phyloP scores from a whole-genome alignment of 495 filamentous ascomycete genomes.

The Filosporella fistucella region DNA sequence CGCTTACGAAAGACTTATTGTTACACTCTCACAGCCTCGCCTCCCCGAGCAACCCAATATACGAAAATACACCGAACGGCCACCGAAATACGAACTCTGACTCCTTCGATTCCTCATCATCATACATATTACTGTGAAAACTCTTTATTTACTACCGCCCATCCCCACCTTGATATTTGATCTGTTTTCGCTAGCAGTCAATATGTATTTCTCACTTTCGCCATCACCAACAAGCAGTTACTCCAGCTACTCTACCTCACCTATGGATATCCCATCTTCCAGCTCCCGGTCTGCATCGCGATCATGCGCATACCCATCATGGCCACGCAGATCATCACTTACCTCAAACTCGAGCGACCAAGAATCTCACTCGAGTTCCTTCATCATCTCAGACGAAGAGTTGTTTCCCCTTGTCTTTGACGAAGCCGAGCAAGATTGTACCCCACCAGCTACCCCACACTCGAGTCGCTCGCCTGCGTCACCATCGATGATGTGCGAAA shows the following conservation, averaged over 20 bases:
- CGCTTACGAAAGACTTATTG: not conserved
- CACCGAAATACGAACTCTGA: too few species aligned
- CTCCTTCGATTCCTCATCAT: too few species aligned
- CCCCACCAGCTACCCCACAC: slow-evolving; percentile 17
- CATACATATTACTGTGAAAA: too few species aligned
- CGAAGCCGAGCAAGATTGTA: slow-evolving; percentile 19
- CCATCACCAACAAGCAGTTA: slow-evolving; percentile 19
- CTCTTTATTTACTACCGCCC: too few species aligned
- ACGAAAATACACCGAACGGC: too few species aligned
- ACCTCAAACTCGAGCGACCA: slow-evolving; percentile 32
- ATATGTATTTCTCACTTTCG: slow-evolving; percentile 22
- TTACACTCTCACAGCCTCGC: not conserved
- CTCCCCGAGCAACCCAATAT: not conserved
- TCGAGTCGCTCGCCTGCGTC: slow-evolving; percentile 15
- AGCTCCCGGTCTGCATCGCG: slow-evolving; percentile 20
- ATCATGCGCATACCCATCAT: slow-evolving; percentile 49
- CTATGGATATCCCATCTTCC: slow-evolving; percentile 22
- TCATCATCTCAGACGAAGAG: slow-evolving; percentile 48
- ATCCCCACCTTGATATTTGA: too few species aligned
- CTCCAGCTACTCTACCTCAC: slow-evolving; percentile 14
- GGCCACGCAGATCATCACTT: slow-evolving; percentile 45
- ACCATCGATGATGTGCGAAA: slow-evolving; percentile 11
- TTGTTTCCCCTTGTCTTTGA: slow-evolving; percentile 39
- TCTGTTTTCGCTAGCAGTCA: too few species aligned
- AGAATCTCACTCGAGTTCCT: slow-evolving; percentile 26